Evolutionary conservation across 768 basidiomycete species (phyloP).

Genomic region (Russula ochroleuca): DNA sequence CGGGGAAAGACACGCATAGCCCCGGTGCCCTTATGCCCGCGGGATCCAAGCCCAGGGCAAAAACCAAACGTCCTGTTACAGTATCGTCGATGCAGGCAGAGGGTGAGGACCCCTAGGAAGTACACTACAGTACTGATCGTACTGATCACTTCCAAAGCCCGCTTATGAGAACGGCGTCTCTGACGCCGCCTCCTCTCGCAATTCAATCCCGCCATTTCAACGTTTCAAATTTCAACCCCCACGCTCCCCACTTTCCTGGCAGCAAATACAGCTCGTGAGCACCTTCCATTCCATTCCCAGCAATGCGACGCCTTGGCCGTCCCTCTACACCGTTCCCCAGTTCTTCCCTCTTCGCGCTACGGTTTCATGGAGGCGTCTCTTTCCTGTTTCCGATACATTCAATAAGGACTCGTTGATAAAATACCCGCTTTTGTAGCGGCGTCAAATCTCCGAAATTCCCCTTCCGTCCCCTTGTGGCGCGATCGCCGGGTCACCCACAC

Average conservation of each 20-base stretch:
- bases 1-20: not conserved
- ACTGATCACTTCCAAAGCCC: slow-evolving; percentile 11
- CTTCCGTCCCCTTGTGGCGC: not conserved
- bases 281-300: not conserved
- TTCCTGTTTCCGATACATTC: not conserved
- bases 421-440: not conserved
- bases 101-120: no score
- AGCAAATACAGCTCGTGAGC: not conserved
- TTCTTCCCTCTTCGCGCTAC: not conserved
- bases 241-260: not conserved
- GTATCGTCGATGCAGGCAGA: no score
- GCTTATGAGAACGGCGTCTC: not conserved
- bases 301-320: slow-evolving; percentile 14
- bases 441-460: not conserved
- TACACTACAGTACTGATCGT: no score
- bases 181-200: not conserved
- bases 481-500: not conserved
- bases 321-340: slow-evolving; percentile 10
- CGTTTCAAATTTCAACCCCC: no score
- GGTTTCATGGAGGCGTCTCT: not conserved
- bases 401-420: slow-evolving; percentile 1
- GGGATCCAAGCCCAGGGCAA: no score
- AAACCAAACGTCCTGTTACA: not conserved
- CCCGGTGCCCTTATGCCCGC: no score
- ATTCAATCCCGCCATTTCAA: no score